Evolutionary conservation across 2,329 filamentous ascomycete genomes (phyloP).

Genomic region (Fusarium dimerum): DNA sequence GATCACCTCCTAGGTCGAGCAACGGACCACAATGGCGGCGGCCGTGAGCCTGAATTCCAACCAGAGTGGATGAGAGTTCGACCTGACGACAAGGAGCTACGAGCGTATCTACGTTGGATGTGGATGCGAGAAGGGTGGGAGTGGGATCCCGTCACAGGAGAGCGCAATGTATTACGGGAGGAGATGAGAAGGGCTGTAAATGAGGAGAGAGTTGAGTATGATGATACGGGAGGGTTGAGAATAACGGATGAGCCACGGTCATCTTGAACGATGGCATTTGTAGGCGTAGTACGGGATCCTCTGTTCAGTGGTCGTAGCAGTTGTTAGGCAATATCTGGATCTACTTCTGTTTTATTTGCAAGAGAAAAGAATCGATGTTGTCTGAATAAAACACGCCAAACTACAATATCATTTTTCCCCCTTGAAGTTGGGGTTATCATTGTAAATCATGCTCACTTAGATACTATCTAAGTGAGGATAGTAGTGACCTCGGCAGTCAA

Average conservation of each 20-base stretch:
- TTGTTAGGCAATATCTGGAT: too few species aligned
- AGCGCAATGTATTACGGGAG: slow-evolving; percentile 53
- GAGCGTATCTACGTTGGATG: slow-evolving; percentile 85
- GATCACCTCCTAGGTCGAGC: slow-evolving; percentile 71
- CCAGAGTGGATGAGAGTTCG: slow-evolving; percentile 90
- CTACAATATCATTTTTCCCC: too few species aligned
- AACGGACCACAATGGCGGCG: slow-evolving; percentile 64
- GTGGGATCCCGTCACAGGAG: slow-evolving; percentile 75
- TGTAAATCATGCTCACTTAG: too few species aligned
- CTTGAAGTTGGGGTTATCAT: too few species aligned
- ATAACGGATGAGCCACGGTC: slow-evolving; percentile 35
- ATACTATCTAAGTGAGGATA: too few species aligned
- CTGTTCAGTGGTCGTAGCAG: too few species aligned
- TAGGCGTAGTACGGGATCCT: too few species aligned
- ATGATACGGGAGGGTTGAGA: slow-evolving; percentile 49
- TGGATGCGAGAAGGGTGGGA: slow-evolving; percentile 85
- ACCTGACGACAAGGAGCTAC: slow-evolving; percentile 84
- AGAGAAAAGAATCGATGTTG: too few species aligned
- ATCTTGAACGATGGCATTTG: background rate
- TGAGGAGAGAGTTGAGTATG: slow-evolving; percentile 57
- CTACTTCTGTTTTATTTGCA: too few species aligned
- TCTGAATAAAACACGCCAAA: too few species aligned
- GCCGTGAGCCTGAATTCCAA: slow-evolving; percentile 59
- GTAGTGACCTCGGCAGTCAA: too few species aligned
- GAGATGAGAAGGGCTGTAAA: slow-evolving; percentile 59